Base-by-base conservation (phyloP, 108 stramenopile genomes). In the Pseudonitzschia pungens region DNA sequence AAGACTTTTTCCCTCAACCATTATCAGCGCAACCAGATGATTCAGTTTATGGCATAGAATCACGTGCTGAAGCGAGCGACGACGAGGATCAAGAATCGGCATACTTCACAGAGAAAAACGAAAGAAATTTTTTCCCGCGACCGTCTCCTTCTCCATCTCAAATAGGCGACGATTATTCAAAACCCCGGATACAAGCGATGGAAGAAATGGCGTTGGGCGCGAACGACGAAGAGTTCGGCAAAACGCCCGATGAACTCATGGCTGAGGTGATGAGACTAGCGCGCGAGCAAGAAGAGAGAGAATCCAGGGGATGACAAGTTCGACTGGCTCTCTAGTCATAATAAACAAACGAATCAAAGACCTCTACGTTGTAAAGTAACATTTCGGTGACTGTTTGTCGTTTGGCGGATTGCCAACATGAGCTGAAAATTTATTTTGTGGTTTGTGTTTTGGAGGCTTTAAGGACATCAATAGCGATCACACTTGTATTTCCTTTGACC, bases 211-310 rank as follows among this genome's bases (percentile, higher is more conserved):
- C 32, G 11, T 58, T 58, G 57, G 31, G 10, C 16, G n/a, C 3
- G 2, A 62, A 12, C 60, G 60, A 62, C 16, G 60, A 33, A 12
- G 15, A 29, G 32, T 62, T 40, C 29, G 60, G 60, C 32, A 62
- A 62, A 15, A 31, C 60, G 3, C 60, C 60, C 32, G 60, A 62
- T 40, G 60, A 62, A 28, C 32, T 62, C n/a, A 62, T 62, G 60
- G 60, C 60, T 28, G 60, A 62, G n/a, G 60, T 62, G 60, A 62
- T 62, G 60, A 62, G 60, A 62, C 36, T 62, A 62, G 60, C 60
- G 12, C 60, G 60, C 5, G 60, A 62, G 60, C 60, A 62, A 62
- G 60, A 62, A 62, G 54, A 62, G 18, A 62, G 60, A 62, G 29
- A 41, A 9, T 33, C 60, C 26, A 55, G 54, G 45, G 45, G 26